A percentile compares a stretch with the other conserved stretches of the same genome.
Evolutionary conservation across 78 protist species (phyloP).

Genomic region (Creolimax fragrantissima): DNA sequence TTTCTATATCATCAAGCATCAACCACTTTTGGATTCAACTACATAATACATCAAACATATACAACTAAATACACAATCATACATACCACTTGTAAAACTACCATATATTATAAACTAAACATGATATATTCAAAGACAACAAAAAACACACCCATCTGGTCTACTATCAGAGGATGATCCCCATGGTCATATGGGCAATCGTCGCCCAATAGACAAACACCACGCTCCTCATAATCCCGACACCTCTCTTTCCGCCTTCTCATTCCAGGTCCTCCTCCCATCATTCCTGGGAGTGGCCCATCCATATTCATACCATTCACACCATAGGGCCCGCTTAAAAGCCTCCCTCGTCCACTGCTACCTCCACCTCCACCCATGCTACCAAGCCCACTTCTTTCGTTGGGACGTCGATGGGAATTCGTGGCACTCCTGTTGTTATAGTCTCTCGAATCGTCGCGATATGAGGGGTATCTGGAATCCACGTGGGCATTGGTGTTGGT

Average conservation of each 20-base stretch:
- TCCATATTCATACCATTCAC: too few species aligned
- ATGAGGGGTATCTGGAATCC: too few species aligned
- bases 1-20: background rate
- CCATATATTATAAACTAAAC: background rate
- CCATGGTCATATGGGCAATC: background rate
- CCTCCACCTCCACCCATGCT: too few species aligned
- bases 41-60: background rate
- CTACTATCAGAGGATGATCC: background rate
- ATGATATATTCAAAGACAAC: background rate
- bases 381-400: too few species aligned
- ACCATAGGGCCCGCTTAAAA: too few species aligned
- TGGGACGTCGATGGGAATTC: too few species aligned
- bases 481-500: too few species aligned
- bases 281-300: too few species aligned
- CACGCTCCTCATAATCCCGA: background rate
- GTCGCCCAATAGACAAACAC: background rate
- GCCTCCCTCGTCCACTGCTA: too few species aligned
- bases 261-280: too few species aligned
- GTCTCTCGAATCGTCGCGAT: too few species aligned
- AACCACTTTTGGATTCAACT: background rate
- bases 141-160: background rate
- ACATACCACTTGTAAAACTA: background rate
- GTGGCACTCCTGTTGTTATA: too few species aligned
- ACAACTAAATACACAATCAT: background rate
- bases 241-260: background rate